Evolutionary conservation across 129 eudicot species (phyloP).

Genomic region (Smallanthus sonchifolius): DNA sequence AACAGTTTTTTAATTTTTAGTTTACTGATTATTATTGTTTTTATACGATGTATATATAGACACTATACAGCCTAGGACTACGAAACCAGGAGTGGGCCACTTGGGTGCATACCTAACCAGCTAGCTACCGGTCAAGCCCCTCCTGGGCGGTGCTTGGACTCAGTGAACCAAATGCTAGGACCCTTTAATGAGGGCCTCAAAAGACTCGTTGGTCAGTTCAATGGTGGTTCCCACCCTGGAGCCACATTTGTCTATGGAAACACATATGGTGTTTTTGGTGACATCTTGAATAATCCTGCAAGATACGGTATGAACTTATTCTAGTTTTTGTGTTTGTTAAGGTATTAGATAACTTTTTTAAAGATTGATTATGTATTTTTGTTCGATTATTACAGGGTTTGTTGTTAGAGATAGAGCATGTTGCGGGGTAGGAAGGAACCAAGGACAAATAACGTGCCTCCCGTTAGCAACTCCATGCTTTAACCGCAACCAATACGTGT

Average conservation of each 20-base stretch:
- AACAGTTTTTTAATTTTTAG: no score
- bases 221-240: conserved; percentile 68
- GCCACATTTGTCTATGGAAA: conserved; percentile 77
- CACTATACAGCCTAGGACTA: conserved; percentile 65
- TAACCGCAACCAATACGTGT: conserved; percentile 58
- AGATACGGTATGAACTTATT: conserved; percentile 41
- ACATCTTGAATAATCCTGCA: conserved; percentile 68
- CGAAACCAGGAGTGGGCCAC: conserved; percentile 78
- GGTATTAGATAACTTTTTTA: neutral
- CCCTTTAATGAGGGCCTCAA: conserved; percentile 72
- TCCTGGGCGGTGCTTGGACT: conserved; percentile 77
- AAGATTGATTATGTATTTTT: neutral
- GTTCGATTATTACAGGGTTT: conserved; percentile 43
- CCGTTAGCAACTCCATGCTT: conserved; percentile 56
- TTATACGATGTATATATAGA: conserved; percentile 24
- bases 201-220: conserved; percentile 45
- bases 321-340: neutral
- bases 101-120: conserved; percentile 91
- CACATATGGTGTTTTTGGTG: conserved; percentile 69
- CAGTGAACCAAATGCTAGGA: conserved; percentile 80
- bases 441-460: conserved; percentile 76
- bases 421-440: conserved; percentile 79
- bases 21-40: no score
- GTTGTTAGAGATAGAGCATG: conserved; percentile 67
- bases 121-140: conserved; percentile 74